These are phyloP conservation scores for Parasarocladium wereldwijsianum DNA, from an alignment of 2,329 filamentous ascomycete species.

Conservation along the genomic window DNA sequence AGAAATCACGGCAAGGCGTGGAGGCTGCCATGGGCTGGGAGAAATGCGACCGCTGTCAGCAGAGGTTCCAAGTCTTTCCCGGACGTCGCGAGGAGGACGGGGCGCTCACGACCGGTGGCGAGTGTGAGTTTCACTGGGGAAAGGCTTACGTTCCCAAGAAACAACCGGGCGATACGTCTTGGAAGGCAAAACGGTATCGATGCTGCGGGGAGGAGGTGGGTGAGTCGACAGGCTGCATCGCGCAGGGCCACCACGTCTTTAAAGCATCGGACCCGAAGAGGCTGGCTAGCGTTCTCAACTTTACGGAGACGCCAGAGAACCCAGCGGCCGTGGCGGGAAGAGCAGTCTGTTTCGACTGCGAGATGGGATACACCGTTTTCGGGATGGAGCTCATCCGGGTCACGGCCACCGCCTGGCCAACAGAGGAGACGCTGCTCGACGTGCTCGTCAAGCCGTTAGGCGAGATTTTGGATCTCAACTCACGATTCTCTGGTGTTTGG, in stretches of 20 bases:
- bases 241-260: slow-evolving; percentile 65
- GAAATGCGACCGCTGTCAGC: slow-evolving; percentile 72
- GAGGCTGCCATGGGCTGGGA: slow-evolving; percentile 64
- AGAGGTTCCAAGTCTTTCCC: slow-evolving; percentile 84
- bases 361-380: slow-evolving; percentile 89
- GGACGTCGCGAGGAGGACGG: slow-evolving; percentile 66
- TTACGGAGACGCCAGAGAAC: slow-evolving; percentile 61
- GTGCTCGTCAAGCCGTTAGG: slow-evolving; percentile 74
- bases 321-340: slow-evolving; percentile 30
- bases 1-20: slow-evolving; percentile 49
- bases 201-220: slow-evolving; percentile 71
- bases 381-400: slow-evolving; percentile 83
- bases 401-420: slow-evolving; percentile 79
- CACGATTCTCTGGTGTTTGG: slow-evolving; percentile 76
- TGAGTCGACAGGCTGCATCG: slow-evolving; percentile 60
- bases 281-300: slow-evolving; percentile 66
- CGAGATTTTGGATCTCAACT: slow-evolving; percentile 80
- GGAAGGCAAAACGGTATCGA: slow-evolving; percentile 47
- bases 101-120: slow-evolving; percentile 59
- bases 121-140: slow-evolving; percentile 70
- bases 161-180: slow-evolving; percentile 40
- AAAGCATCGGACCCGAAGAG: slow-evolving; percentile 65
- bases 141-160: slow-evolving; percentile 46
- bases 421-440: slow-evolving; percentile 61
- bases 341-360: slow-evolving; percentile 82